phyloP scores from a whole-genome alignment of 2,329 filamentous ascomycete species.

The Myriosclerotinia curreyana region DNA sequence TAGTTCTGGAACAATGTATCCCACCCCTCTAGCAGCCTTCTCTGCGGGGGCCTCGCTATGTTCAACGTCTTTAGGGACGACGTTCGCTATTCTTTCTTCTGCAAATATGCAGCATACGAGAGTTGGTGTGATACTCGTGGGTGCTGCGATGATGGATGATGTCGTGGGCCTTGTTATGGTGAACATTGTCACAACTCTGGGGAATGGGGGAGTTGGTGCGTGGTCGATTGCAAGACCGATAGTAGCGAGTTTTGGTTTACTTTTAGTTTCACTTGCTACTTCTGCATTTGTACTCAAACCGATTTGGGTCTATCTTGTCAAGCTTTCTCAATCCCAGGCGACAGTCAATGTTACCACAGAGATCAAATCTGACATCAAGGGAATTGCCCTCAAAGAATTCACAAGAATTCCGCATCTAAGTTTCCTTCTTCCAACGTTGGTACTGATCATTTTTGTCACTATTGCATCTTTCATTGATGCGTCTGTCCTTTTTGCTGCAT shows the following conservation, averaged over 20 bases:
- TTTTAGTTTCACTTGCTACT: slow-evolving; percentile 26
- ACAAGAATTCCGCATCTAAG: slow-evolving; percentile 22
- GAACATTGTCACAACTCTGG: slow-evolving; percentile 68
- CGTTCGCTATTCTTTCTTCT: slow-evolving; percentile 61
- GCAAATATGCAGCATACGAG: slow-evolving; percentile 54
- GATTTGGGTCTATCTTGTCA: slow-evolving; percentile 20
- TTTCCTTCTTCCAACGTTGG: slow-evolving; percentile 28
- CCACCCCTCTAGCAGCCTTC: slow-evolving; percentile 49
- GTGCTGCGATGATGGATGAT: slow-evolving; percentile 79
- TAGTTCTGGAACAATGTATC: slow-evolving; percentile 24
- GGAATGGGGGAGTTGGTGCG: slow-evolving; percentile 24
- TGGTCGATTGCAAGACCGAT: slow-evolving; percentile 29
- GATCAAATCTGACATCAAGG: background rate
- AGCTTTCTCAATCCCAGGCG: background rate
- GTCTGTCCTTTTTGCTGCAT: slow-evolving; percentile 51
- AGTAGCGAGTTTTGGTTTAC: slow-evolving; percentile 31
- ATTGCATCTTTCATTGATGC: slow-evolving; percentile 46
- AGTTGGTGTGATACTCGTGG: slow-evolving; percentile 61
- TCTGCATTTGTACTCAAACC: slow-evolving; percentile 26
- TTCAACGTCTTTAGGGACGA: slow-evolving; percentile 72
- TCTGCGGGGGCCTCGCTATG: slow-evolving; percentile 70
- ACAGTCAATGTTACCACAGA: background rate
- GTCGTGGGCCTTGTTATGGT: slow-evolving; percentile 76
- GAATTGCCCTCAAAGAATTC: background rate
- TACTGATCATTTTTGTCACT: slow-evolving; percentile 30